These are phyloP conservation scores for Paragyromitra xinjiangensis DNA, from an alignment of 495 filamentous ascomycete genomes.

Conservation along the genomic window DNA sequence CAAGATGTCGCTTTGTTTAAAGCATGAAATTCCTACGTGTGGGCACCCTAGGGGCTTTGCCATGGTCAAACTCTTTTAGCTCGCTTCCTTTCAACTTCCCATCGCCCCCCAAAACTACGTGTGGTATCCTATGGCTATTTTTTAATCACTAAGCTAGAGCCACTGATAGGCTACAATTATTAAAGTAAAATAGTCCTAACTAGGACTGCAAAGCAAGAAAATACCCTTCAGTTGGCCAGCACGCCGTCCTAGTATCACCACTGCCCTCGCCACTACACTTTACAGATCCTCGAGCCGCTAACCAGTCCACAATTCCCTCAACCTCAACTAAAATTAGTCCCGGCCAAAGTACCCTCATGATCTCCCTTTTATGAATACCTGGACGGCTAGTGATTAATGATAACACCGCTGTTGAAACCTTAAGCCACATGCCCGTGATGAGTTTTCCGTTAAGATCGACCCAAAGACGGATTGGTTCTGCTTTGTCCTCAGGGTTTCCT, in stretches of 20 bases:
- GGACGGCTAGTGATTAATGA: constrained; percentile 51
- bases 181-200: not conserved
- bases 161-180: not conserved
- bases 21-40: no score
- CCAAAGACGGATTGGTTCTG: constrained; percentile 56
- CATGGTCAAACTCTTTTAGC: no score
- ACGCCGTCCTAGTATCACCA: constrained; percentile 34
- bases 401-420: constrained; percentile 53
- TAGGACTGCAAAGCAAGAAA: constrained; percentile 51
- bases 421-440: constrained; percentile 57
- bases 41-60: no score
- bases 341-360: constrained; percentile 51
- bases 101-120: no score
- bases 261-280: constrained; percentile 35
- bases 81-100: no score
- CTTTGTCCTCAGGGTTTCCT: constrained; percentile 36
- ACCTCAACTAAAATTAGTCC: constrained; percentile 52
- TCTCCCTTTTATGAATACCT: constrained; percentile 52
- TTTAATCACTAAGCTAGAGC: no score
- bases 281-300: constrained; percentile 38
- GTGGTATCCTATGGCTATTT: no score
- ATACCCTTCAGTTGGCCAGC: constrained; percentile 49
- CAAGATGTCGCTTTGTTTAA: no score
- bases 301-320: constrained; percentile 40
- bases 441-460: constrained; percentile 53